Percentiles rank a stretch among this genome's conserved stretches.
Conservation (phyloP, 2,329 filamentous ascomycete species). For the Didymosphaeria variabile region DNA sequence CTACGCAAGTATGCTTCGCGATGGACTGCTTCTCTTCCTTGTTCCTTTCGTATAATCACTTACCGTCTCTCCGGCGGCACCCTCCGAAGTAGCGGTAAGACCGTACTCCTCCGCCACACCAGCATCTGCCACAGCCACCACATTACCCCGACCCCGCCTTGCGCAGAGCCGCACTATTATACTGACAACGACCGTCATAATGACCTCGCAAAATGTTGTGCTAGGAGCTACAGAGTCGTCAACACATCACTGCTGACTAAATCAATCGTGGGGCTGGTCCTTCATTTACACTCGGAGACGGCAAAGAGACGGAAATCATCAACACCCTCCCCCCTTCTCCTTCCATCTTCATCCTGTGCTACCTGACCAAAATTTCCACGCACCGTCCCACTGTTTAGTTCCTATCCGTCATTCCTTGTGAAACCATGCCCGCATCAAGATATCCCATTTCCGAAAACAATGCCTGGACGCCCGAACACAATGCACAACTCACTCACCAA, state of each 20-base stretch:
- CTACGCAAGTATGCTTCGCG: neutral
- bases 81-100: constrained; percentile 33
- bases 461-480: neutral
- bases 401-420: neutral
- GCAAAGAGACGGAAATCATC: neutral
- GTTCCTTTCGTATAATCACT: neutral
- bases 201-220: neutral
- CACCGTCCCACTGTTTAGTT: neutral
- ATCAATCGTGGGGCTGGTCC: neutral
- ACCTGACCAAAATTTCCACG: neutral
- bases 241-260: too few species aligned
- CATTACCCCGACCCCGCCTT: constrained; percentile 21
- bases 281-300: neutral
- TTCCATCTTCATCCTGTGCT: neutral
- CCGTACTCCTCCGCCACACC: neutral
- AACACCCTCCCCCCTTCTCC: neutral
- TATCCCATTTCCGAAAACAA: neutral
- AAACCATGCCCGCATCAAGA: neutral
- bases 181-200: neutral
- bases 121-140: constrained; percentile 26
- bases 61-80: constrained; percentile 17
- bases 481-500: neutral
- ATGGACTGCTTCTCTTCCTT: neutral
- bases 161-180: constrained; percentile 20
- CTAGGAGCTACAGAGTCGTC: neutral